Evolutionary conservation across 2,329 filamentous ascomycete species (phyloP), one percentile per base, ranked within the genome.

Genomic region (Chaetomium sp.): DNA sequence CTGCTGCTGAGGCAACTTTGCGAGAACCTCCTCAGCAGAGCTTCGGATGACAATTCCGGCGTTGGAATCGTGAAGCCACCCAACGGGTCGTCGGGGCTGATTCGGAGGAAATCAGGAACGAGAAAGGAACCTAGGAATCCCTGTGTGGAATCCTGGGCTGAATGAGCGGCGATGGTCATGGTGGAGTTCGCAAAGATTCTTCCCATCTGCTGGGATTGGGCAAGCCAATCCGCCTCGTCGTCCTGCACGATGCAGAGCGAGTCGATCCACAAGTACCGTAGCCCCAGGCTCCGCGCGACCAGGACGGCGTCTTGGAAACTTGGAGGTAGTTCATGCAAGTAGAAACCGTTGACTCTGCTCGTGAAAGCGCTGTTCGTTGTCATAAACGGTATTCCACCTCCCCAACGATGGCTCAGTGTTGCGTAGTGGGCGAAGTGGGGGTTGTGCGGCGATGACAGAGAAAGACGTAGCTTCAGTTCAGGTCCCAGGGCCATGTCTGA

Each of bases 221-320:
- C 13, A 19, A 29, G 23, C 49, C 49, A 53, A 4, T 53, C 49
- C 16, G 13, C 23, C 25, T 53, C 49, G 23, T 27, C 23, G 23
- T 53, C 49, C 49, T 45, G 38, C 38, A 45, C 16, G 38, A 45
- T 45, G 16, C 38, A 45, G 38, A 45, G 38, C 16, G 16, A 53
- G 25, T 53, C 49, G 49, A 53, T 29, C 49, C 49, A 53, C 25
- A 53, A 53, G 49, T 53, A 53, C 23, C 49, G 23, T 6, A 53
- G 13, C 23, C 49, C 49, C 8, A 53, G 49, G 12, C 25, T 27
- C 10, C 49, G 49, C 2, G 49, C 25, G 8, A 53, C 38, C 38
- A 45, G 38, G 16, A 45, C 38, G 4, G 38, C 38, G 12, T 53
- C 25, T 27, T 53, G 49, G 25, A 29, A 29, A 16, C 49, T 29